Evolutionary conservation across 2,329 filamentous ascomycete species (phyloP).

Genomic region (Knufia fluminis): DNA sequence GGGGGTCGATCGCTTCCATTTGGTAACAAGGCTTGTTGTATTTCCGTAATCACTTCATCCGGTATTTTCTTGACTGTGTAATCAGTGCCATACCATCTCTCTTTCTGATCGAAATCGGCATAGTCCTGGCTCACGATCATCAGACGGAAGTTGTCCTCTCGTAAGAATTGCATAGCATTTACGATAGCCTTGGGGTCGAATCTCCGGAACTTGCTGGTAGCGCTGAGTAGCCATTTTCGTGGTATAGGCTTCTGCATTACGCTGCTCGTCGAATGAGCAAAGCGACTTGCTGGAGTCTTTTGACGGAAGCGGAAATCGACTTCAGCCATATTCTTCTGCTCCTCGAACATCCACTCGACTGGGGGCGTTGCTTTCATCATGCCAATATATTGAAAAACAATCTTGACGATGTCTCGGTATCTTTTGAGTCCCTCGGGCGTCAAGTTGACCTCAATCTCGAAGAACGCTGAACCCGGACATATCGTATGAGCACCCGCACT

Average conservation of each 20-base stretch:
- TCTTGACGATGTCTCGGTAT: slow-evolving; percentile 72
- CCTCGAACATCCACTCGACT: slow-evolving; percentile 87
- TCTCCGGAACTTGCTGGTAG: slow-evolving; percentile 62
- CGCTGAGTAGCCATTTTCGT: slow-evolving; percentile 79
- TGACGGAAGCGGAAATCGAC: slow-evolving; percentile 94
- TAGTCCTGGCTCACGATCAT: slow-evolving; percentile 73
- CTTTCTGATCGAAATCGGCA: slow-evolving; percentile 74
- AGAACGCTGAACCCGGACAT: slow-evolving; percentile 72
- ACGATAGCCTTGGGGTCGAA: slow-evolving; percentile 73
- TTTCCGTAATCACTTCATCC: slow-evolving; percentile 60
- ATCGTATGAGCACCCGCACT: slow-evolving; percentile 67
- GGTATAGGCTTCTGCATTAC: slow-evolving; percentile 88
- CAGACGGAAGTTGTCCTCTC: slow-evolving; percentile 83
- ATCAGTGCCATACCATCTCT: slow-evolving; percentile 97
- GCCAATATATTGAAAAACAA: slow-evolving; percentile 84
- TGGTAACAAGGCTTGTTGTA: slow-evolving; percentile 55
- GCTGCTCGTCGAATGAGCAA: slow-evolving; percentile 73
- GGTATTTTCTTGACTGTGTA: slow-evolving; percentile 78
- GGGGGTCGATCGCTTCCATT: slow-evolving; percentile 51
- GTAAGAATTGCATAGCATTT: slow-evolving; percentile 61
- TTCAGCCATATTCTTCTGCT: slow-evolving; percentile 81
- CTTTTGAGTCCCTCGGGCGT: slow-evolving; percentile 78
- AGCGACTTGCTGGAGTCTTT: slow-evolving; percentile 80
- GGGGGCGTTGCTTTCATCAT: slow-evolving; percentile 72
- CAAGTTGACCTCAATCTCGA: slow-evolving; percentile 67